Percentiles rank a stretch among this genome's conserved stretches.
Conservation (phyloP, 495 filamentous ascomycete species). For the Ramalina intermedia region DNA sequence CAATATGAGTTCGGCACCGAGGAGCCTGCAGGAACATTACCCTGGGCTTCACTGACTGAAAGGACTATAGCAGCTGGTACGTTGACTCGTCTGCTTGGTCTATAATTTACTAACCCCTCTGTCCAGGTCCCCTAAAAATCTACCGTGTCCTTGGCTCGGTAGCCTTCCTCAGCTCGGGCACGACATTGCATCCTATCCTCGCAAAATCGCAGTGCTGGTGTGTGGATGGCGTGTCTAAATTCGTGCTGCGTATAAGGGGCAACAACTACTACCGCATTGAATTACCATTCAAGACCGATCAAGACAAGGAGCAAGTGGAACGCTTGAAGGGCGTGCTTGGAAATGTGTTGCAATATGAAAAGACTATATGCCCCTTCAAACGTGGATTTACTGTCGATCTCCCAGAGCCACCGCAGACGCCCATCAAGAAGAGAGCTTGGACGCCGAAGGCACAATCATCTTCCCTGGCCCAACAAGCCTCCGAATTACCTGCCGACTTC, state of each 20-base stretch:
- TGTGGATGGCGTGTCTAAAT: conserved; percentile 70
- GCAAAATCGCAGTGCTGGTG: conserved; percentile 87
- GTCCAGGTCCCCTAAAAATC: conserved; percentile 55
- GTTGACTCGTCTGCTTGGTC: conserved; percentile 2
- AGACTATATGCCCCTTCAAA: conserved; percentile 73
- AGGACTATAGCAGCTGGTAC: conserved; percentile 66
- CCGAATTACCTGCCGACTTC: conserved; percentile 11
- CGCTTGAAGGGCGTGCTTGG: conserved; percentile 55
- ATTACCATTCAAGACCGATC: conserved; percentile 45
- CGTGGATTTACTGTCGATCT: conserved; percentile 60
- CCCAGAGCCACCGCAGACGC: conserved; percentile 52
- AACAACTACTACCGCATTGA: conserved; percentile 85
- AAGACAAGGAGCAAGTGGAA: conserved; percentile 44
- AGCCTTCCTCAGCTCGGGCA: conserved; percentile 71
- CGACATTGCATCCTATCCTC: conserved; percentile 66
- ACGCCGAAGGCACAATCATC: conserved; percentile 43
- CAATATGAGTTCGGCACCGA: conserved; percentile 6
- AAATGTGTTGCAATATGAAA: conserved; percentile 67
- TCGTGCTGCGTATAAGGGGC: conserved; percentile 64
- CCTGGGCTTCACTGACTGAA: conserved; percentile 64
- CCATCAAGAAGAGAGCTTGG: conserved; percentile 55
- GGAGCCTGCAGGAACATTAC: conserved; percentile 34
- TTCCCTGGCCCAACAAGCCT: conserved; percentile 5
- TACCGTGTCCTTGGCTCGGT: conserved; percentile 70
- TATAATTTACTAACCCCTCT: background rate